Percentiles rank a stretch among this genome's conserved stretches.
Evolutionary conservation across 129 eudicot genomes (phyloP).

Genomic region (Deinandra increscens): DNA sequence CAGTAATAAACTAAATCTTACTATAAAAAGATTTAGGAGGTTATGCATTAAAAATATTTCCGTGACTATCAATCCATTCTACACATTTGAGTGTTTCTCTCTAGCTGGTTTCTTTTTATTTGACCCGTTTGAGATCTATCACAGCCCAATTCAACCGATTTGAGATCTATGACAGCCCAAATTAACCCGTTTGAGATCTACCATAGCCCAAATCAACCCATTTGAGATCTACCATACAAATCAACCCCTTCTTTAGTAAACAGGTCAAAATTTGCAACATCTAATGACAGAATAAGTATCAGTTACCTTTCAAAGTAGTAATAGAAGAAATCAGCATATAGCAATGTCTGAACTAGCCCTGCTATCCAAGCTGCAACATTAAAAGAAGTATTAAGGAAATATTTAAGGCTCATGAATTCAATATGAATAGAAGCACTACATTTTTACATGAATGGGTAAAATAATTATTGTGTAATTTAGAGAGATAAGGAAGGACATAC

Average conservation of each 20-base stretch:
- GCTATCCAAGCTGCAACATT: constrained; percentile 75
- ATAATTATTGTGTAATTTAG: neutral
- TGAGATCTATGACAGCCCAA: too few relatives aligned
- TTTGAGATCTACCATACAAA: neutral
- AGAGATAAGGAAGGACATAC: constrained; percentile 30
- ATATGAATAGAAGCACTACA: constrained; percentile 9
- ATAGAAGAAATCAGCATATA: constrained; percentile 94
- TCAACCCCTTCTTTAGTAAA: neutral
- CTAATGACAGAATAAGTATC: neutral
- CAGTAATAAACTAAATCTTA: neutral
- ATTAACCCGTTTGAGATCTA: too few relatives aligned
- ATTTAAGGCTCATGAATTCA: constrained; percentile 6
- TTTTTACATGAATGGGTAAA: neutral
- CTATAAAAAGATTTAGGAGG: neutral
- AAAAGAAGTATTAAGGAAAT: constrained; percentile 1
- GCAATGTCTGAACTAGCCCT: constrained; percentile 78
- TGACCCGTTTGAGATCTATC: neutral
- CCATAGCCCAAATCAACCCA: neutral
- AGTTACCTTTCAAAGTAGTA: constrained; percentile 89
- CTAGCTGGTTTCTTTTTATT: neutral
- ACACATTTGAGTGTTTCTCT: neutral
- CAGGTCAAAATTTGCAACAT: neutral
- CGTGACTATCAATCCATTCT: neutral
- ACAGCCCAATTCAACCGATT: neutral
- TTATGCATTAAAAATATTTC: neutral